Evolutionary conservation across 192 early-diverging fungal genomes (phyloP), one percentile per base, ranked within the genome.

Genomic region (Coemansia sp.): DNA sequence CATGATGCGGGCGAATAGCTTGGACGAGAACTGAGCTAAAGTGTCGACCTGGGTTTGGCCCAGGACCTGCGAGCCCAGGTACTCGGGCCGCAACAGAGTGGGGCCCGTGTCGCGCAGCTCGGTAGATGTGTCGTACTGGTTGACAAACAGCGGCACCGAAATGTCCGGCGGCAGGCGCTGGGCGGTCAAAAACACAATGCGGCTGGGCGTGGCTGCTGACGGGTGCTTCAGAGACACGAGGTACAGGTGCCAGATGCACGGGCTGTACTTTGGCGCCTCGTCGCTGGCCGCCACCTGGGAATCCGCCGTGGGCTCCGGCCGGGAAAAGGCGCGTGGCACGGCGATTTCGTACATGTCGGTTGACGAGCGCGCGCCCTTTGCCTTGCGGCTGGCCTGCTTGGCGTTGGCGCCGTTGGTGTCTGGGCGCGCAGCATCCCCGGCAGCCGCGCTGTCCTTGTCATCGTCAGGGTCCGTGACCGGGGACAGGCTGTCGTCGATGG

Each of bases 401-500:
- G 30, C 19, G 2, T 54, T 30, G 10, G 9, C 3, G 8, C 25
- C 28, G 4, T 9, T 22, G 31, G 18, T 30, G 18, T 54, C 31
- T 32, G 31, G 9, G 11, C 22, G 7, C 16, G 43, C 30, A 8
- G 8, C 19, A n/a, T 44, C 43, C 18, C 18, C 19, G 43, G 5
- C 19, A 44, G 43, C 43, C 5, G 43, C 19, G n/a, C 18, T 7
- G 18, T 44, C 43, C 0, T 4, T n/a, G 19, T 42, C 32, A 0
- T 69, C 55, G 5, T 24, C 29, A 14, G 32, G 54, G 1, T 78
- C 60, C 25, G 78, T 28, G 11, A 83, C 56, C 0, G 93, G 92
- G 7, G 82, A 42, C 11, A 97, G 77, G 33, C 87, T 69, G 42
- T 95, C 88, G 58, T 91, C 83, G n/a, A 97, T 75, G 2, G 83